These are phyloP conservation scores for Coemansia sp. DNA, from an alignment of 192 early-diverging fungal genomes.

Conservation along the genomic window DNA sequence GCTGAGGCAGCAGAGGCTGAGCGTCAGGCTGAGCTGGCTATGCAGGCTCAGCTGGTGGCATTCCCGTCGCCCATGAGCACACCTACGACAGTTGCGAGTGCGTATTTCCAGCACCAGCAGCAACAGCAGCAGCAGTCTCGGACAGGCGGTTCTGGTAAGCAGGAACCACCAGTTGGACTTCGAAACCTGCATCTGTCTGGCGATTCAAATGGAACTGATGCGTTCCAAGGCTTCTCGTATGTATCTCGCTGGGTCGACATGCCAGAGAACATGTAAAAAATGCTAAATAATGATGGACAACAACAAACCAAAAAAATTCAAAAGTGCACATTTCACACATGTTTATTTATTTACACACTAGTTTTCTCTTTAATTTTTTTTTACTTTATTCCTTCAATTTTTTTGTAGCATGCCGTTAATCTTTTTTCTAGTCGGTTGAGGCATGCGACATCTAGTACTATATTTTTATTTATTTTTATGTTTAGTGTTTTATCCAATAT, in stretches of 20 bases:
- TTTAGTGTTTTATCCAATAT: no score
- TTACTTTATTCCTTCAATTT: no score
- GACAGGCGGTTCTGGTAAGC: constrained; percentile 6
- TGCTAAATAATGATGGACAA: no score
- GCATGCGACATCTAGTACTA: no score
- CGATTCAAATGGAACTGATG: constrained; percentile 25
- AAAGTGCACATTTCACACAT: background rate
- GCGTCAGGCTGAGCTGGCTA: constrained; percentile 15
- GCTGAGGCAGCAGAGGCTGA: constrained; percentile 22
- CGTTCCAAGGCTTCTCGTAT: constrained; percentile 48
- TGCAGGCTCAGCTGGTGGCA: constrained; percentile 23
- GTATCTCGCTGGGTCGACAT: constrained; percentile 33
- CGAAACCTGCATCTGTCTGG: constrained; percentile 1
- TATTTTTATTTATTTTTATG: no score
- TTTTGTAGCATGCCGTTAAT: no score
- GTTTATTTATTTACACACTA: no score
- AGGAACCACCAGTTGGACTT: background rate
- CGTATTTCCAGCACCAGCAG: constrained; percentile 5
- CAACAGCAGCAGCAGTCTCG: constrained; percentile 6
- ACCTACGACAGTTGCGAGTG: constrained; percentile 10
- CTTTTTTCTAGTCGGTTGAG: no score
- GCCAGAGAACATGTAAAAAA: constrained; percentile 12
- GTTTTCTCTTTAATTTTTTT: no score
- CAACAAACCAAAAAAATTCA: background rate
- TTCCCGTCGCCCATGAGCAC: constrained; percentile 14